Evolutionary conservation across 768 basidiomycete genomes (phyloP), one percentile per base, ranked within the genome.

Genomic region (Russula sp.): DNA sequence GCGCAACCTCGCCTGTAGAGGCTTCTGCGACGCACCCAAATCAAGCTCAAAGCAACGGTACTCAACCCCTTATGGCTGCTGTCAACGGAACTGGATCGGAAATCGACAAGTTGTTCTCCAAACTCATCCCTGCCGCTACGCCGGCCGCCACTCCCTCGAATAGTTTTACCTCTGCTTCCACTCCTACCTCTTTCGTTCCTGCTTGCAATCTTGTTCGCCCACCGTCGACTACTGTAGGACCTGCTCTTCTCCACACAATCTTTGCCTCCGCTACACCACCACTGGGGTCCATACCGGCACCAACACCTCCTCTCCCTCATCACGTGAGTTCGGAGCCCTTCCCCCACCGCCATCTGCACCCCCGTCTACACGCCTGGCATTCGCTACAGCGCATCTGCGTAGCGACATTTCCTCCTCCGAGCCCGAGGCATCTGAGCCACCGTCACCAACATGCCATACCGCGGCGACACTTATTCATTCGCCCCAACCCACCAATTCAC

Each of bases 221-320:
- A 46, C 74, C 77, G 32, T 67, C 76, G 7, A 54, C 71, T 60
- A 57, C 56, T 62, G 70, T 74, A n/a, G 87, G 89, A 7, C 77
- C 82, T 54, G 76, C 82, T 20, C 77, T 92, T 36, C 76, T 92
- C 18, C 79, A 88, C 67, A 80, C 83, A 14, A 88, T 92, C 48
- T 91, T 92, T 71, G 89, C 89, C 3, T 91, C 89, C 6, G 89
- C 84, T 6, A 75, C 73, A 18, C 73, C 73, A 26, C 70, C 75
- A 14, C 64, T 18, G 18, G 48, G 38, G 16, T 11, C 59, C 38
- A 5, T 61, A 20, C 54, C 59, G 14, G 66, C 63, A 30, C 66
- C 65, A 30, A 63, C 64, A 11, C 44, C 67, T 44, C 68, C 65
- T n/a, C n/a, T 53, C 18, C 20, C 52, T 22, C 65, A 56, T 30